Conservation (phyloP, 2,329 filamentous ascomycete species). For the Myriosclerotinia curreyana region DNA sequence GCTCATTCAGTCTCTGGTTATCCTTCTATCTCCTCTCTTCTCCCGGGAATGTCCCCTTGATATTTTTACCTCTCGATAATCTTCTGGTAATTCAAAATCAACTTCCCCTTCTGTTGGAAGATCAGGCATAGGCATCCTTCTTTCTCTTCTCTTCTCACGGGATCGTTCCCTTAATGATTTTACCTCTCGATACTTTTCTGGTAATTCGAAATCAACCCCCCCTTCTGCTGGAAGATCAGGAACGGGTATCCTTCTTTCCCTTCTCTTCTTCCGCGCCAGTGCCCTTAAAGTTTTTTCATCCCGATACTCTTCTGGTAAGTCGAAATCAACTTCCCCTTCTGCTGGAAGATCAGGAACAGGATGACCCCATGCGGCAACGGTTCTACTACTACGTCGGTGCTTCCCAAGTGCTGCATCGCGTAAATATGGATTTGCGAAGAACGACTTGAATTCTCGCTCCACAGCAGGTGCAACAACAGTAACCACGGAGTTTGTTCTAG, state of each 20-base stretch:
- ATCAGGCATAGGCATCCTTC: constrained; percentile 62
- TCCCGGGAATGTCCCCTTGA: too few relatives aligned
- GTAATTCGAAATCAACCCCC: constrained; percentile 74
- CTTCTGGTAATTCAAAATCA: constrained; percentile 71
- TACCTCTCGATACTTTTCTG: constrained; percentile 49
- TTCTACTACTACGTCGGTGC: constrained; percentile 65
- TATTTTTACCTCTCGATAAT: too few relatives aligned
- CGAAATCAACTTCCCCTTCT: constrained; percentile 69
- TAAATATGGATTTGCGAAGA: constrained; percentile 69
- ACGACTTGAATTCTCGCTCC: constrained; percentile 73
- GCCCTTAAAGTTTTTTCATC: constrained; percentile 52
- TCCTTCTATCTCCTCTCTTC: constrained; percentile 30
- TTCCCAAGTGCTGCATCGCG: constrained; percentile 76
- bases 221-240: constrained; percentile 63
- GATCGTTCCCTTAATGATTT: constrained; percentile 57
- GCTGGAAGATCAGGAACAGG: constrained; percentile 66
- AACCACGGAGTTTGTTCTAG: constrained; percentile 24
- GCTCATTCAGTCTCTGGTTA: constrained; percentile 26
- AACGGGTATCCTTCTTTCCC: constrained; percentile 46
- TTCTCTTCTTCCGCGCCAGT: constrained; percentile 60
- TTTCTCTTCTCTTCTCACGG: constrained; percentile 53
- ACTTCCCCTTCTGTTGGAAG: constrained; percentile 56
- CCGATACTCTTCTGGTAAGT: constrained; percentile 58
- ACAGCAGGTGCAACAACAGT: constrained; percentile 34
- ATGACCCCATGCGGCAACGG: constrained; percentile 75